These are phyloP conservation scores for Didymella sp. DNA, from an alignment of 2,329 filamentous ascomycete genomes.

Conservation along the genomic window DNA sequence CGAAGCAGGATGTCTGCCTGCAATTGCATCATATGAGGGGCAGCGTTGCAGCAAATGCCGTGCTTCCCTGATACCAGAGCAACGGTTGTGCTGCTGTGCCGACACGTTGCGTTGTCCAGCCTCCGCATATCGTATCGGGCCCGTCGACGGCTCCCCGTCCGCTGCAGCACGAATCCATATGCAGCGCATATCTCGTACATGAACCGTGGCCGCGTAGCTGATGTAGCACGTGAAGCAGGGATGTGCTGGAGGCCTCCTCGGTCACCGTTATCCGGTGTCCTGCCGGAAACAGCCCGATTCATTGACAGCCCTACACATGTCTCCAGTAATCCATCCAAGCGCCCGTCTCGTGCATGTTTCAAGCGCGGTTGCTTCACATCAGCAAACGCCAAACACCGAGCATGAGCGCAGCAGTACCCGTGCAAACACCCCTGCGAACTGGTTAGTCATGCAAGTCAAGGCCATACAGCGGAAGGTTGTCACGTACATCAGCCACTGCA, in stretches of 20 bases:
- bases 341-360: conserved; percentile 5
- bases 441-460: conserved; percentile 32
- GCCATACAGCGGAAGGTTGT: not conserved
- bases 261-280: conserved; percentile 7
- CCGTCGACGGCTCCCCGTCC: conserved; percentile 20
- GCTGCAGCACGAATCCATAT: conserved; percentile 19
- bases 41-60: conserved; percentile 21
- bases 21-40: conserved; percentile 36
- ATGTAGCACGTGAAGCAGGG: conserved; percentile 32
- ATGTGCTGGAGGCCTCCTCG: conserved; percentile 17
- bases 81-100: conserved; percentile 22
- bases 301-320: conserved; percentile 15
- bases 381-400: conserved; percentile 71
- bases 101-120: conserved; percentile 20
- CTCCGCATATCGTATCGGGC: conserved; percentile 23
- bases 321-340: conserved; percentile 2
- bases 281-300: conserved; percentile 6
- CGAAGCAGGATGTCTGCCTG: conserved; percentile 21
- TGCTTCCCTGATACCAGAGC: conserved; percentile 31
- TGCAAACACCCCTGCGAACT: conserved; percentile 65
- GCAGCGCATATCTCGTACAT: conserved; percentile 22
- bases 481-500: conserved; percentile 97
- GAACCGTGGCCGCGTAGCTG: conserved; percentile 23
- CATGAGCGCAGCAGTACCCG: conserved; percentile 70
- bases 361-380: conserved; percentile 56